Evolutionary conservation across 2,329 filamentous ascomycete species (phyloP).

Genomic region (Colletotrichum brevisporum): DNA sequence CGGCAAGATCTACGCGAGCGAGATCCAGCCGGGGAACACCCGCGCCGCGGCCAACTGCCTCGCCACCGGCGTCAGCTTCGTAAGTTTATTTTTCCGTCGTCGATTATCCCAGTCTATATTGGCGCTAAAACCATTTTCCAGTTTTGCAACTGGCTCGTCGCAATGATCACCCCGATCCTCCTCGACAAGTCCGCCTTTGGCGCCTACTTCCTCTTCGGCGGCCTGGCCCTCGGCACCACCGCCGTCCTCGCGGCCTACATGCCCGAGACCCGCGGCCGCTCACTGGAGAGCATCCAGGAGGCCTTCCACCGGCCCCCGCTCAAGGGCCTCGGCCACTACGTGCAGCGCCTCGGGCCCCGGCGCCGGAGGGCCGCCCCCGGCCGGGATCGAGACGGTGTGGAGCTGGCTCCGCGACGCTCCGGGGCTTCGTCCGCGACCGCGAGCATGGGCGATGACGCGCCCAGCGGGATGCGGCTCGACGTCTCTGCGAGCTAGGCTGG

Average conservation of each 20-base stretch:
- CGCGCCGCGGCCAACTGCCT: slow-evolving; percentile 68
- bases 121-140: slow-evolving; percentile 38
- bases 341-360: neutral
- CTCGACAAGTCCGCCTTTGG: slow-evolving; percentile 55
- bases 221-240: slow-evolving; percentile 50
- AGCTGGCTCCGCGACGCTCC: neutral
- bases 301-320: slow-evolving; percentile 43
- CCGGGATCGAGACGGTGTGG: neutral
- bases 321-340: slow-evolving; percentile 2
- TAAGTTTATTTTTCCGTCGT: slow-evolving; percentile 41
- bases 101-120: slow-evolving; percentile 5
- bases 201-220: slow-evolving; percentile 62
- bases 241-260: slow-evolving; percentile 1
- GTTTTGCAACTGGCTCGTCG: slow-evolving; percentile 61
- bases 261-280: slow-evolving; percentile 58
- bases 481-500: neutral
- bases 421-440: neutral
- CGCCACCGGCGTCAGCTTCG: slow-evolving; percentile 52
- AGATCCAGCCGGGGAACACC: slow-evolving; percentile 69
- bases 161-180: slow-evolving; percentile 59
- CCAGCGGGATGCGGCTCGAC: slow-evolving; percentile 12
- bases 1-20: slow-evolving; percentile 68
- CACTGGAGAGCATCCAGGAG: slow-evolving; percentile 60
- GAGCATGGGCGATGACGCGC: neutral
- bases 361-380: neutral